phyloP scores from a whole-genome alignment of 768 basidiomycete species.

The Kwoniella botswanensis region DNA sequence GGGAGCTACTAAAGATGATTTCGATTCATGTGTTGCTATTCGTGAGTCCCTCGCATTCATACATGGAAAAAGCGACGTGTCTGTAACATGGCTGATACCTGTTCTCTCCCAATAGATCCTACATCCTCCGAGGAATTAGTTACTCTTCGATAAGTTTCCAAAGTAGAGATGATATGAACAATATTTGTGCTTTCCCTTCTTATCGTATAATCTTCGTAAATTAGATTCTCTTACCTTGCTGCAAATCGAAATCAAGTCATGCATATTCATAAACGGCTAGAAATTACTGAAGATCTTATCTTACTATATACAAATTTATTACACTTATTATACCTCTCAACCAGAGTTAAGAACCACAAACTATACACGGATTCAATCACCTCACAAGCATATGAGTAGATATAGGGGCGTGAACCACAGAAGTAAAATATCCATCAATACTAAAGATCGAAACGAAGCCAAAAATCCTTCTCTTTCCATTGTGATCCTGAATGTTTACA shows the following conservation, averaged over 20 bases:
- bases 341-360: too few relatives aligned
- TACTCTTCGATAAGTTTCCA: conserved; percentile 49
- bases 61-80: neutral
- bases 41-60: conserved; percentile 37
- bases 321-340: too few relatives aligned
- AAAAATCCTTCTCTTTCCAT: neutral
- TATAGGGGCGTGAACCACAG: too few relatives aligned
- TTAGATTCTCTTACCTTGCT: too few relatives aligned
- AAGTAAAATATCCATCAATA: neutral
- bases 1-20: conserved; percentile 64
- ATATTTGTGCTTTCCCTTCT: too few relatives aligned
- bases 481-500: neutral
- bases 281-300: too few relatives aligned
- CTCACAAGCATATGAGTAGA: too few relatives aligned
- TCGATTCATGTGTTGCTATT: conserved; percentile 56
- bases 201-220: too few relatives aligned
- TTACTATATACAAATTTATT: too few relatives aligned
- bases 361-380: too few relatives aligned
- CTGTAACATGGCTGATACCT: neutral
- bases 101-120: conserved; percentile 41
- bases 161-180: neutral
- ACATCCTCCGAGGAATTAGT: conserved; percentile 59
- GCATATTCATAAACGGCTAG: too few relatives aligned
- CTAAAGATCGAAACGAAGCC: neutral
- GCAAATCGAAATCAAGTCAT: too few relatives aligned